phyloP scores from a whole-genome alignment of 148 eudicot genomes.

The Heliosperma pusillum region DNA sequence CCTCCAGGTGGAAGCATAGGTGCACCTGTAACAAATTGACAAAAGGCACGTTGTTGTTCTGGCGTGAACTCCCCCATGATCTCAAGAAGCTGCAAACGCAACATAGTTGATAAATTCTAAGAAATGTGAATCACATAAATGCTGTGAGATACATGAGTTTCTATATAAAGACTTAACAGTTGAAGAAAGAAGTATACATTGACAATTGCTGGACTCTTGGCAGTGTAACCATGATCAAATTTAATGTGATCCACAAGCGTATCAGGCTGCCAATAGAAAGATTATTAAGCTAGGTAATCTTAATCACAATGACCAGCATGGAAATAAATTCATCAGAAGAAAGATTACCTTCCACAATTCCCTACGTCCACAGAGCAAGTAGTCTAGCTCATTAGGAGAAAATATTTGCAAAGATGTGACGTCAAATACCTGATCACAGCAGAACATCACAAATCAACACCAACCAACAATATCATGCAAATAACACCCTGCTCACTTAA shows the following conservation, averaged over 20 bases:
- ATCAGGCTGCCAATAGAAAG: conserved; percentile 61
- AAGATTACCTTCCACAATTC: conserved; percentile 89
- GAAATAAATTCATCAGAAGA: background rate
- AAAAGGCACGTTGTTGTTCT: conserved; percentile 91
- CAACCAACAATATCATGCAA: background rate
- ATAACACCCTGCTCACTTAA: background rate
- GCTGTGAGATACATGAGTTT: conserved; percentile 2
- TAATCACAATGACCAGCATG: conserved; percentile 2
- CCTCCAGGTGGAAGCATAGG: conserved; percentile 97
- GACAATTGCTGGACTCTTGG: conserved; percentile 87
- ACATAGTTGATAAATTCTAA: background rate
- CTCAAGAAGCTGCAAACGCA: conserved; percentile 62
- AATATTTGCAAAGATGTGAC: conserved; percentile 77
- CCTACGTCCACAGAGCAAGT: conserved; percentile 91
- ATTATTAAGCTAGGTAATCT: conserved; percentile 4
- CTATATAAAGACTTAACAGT: background rate
- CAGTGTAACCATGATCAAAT: conserved; percentile 97
- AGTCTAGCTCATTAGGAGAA: conserved; percentile 86
- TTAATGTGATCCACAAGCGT: conserved; percentile 88
- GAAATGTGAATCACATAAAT: conserved; percentile 3
- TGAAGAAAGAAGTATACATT: conserved; percentile 41
- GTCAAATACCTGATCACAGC: conserved; percentile 68
- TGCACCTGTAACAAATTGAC: conserved; percentile 97
- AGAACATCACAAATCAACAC: background rate
- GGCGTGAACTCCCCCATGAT: conserved; percentile 88